phyloP scores from a whole-genome alignment of 2,329 filamentous ascomycete species.

The Fusarium coffeatum region DNA sequence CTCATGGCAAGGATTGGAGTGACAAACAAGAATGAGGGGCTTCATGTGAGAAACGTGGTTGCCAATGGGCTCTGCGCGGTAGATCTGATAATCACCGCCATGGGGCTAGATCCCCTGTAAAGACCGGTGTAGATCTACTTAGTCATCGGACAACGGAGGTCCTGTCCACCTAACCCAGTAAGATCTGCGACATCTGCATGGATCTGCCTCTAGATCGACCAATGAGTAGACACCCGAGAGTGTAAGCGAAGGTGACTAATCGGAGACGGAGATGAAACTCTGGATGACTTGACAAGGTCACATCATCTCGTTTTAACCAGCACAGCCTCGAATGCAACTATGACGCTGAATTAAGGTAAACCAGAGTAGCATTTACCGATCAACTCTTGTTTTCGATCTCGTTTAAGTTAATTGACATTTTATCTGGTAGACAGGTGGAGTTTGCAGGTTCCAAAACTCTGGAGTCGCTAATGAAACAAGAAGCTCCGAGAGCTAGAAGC shows the following conservation, averaged over 20 bases:
- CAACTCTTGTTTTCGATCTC: neutral
- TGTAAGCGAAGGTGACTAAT: neutral
- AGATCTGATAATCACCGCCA: slow-evolving; percentile 12
- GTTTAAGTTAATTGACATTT: neutral
- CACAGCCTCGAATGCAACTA: slow-evolving; percentile 7
- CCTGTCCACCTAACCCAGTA: too few relatives aligned
- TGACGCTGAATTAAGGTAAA: neutral
- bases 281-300: neutral
- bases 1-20: neutral
- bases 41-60: slow-evolving; percentile 12
- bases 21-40: slow-evolving; percentile 8
- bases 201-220: neutral
- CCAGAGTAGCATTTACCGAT: neutral
- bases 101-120: neutral
- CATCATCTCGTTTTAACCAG: slow-evolving; percentile 6
- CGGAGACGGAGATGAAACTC: slow-evolving; percentile 3
- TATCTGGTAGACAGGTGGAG: neutral
- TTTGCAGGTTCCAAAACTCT: neutral
- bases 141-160: slow-evolving; percentile 13
- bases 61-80: neutral
- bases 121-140: slow-evolving; percentile 13
- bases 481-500: neutral
- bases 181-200: neutral
- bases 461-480: slow-evolving; percentile 1
- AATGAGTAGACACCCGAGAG: neutral